These are phyloP conservation scores for Orbilia oligospora DNA, from an alignment of 2,329 filamentous ascomycete genomes.

Conservation along the genomic window DNA sequence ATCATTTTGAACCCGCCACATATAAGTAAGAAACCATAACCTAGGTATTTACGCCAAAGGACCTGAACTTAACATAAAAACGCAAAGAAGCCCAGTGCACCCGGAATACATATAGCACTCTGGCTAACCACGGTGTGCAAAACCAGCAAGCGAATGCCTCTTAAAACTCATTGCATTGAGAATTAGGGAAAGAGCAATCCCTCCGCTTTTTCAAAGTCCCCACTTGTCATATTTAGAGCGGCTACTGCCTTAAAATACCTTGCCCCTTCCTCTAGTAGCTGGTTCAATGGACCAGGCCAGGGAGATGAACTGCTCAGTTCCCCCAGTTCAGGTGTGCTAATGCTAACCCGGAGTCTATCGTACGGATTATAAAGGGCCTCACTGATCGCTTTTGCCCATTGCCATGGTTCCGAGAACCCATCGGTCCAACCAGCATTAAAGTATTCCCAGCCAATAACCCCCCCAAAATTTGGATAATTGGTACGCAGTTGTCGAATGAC, in stretches of 20 bases:
- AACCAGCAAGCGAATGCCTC: too few species aligned
- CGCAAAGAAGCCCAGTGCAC: too few species aligned
- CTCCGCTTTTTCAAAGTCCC: conserved; percentile 29
- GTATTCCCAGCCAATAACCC: conserved; percentile 57
- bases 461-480: conserved; percentile 49
- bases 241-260: conserved; percentile 30
- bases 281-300: conserved; percentile 29
- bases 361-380: conserved; percentile 32
- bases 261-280: conserved; percentile 21
- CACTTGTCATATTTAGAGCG: conserved; percentile 46
- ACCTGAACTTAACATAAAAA: too few species aligned
- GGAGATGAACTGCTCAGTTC: conserved; percentile 18
- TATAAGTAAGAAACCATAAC: too few species aligned
- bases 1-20: too few species aligned
- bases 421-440: conserved; percentile 38
- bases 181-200: background rate
- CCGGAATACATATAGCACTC: too few species aligned
- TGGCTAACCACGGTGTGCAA: too few species aligned
- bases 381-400: conserved; percentile 48
- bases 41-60: too few species aligned
- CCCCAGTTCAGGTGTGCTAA: background rate
- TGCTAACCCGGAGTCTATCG: background rate
- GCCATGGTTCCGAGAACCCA: conserved; percentile 32
- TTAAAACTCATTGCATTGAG: too few species aligned
- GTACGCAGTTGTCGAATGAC: conserved; percentile 39